phyloP scores from a whole-genome alignment of 139 green algal species.

The Tetradesmus obliquus region DNA sequence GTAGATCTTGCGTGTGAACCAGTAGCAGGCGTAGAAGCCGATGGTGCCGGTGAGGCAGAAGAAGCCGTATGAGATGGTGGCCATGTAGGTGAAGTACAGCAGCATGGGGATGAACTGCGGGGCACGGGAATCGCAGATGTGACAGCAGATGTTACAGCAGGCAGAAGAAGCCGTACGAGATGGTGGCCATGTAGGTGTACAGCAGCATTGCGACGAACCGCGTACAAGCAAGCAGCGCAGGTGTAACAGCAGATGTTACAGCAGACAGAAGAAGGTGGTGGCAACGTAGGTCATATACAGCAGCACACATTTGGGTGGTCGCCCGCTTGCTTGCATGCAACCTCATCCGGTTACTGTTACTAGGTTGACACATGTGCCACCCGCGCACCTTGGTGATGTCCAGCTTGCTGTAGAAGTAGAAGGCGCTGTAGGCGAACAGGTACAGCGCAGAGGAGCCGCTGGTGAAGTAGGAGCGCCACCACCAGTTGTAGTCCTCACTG shows the following conservation, averaged over 20 bases:
- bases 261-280: conserved; percentile 79
- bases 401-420: conserved; percentile 98
- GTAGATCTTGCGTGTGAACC: conserved; percentile 94
- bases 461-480: conserved; percentile 96
- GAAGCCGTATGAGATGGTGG: conserved; percentile 89
- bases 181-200: conserved; percentile 98
- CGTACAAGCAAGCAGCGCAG: neutral
- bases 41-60: conserved; percentile 93
- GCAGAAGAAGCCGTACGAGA: conserved; percentile 90
- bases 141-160: conserved; percentile 20
- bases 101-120: conserved; percentile 67
- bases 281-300: too few species aligned
- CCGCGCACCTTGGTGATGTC: conserved; percentile 91
- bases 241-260: neutral
- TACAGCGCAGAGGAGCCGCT: conserved; percentile 91
- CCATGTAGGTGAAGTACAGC: conserved; percentile 99
- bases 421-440: conserved; percentile 96
- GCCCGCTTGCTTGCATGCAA: neutral
- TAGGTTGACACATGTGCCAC: conserved; percentile 69
- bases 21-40: conserved; percentile 94
- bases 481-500: conserved; percentile 96
- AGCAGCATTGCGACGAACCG: conserved; percentile 76
- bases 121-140: neutral
- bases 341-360: conserved; percentile 55
- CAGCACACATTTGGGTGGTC: too few species aligned